Evolutionary conservation across 768 basidiomycete species (phyloP).

Genomic region (Mycena galopus): DNA sequence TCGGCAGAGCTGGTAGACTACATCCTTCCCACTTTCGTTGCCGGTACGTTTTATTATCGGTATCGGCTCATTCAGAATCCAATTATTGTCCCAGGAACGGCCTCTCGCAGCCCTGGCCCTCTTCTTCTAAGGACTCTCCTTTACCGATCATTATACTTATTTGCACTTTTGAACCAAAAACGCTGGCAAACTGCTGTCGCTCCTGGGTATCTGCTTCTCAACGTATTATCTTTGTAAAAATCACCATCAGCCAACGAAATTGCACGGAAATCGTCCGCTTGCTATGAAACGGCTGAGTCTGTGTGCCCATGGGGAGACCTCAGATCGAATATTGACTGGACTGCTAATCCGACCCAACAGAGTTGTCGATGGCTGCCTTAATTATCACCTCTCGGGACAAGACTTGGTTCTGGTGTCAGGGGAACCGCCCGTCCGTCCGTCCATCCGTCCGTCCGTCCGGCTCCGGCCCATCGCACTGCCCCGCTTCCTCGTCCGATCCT

Average conservation of each 20-base stretch:
- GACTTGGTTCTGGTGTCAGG: slow-evolving; percentile 28
- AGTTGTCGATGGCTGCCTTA: slow-evolving; percentile 33
- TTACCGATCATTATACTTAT: slow-evolving; percentile 19
- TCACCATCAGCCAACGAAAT: slow-evolving; percentile 27
- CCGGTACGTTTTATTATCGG: background rate
- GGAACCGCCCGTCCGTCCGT: too few species aligned
- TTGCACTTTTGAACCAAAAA: slow-evolving; percentile 11
- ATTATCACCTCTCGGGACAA: slow-evolving; percentile 26
- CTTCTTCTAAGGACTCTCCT: too few species aligned
- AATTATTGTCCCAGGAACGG: background rate
- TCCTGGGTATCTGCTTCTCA: slow-evolving; percentile 25
- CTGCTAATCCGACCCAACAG: background rate
- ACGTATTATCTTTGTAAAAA: slow-evolving; percentile 22
- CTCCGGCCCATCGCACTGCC: too few species aligned
- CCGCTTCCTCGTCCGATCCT: too few species aligned
- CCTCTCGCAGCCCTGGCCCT: background rate
- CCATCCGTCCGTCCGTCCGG: too few species aligned
- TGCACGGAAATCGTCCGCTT: slow-evolving; percentile 14
- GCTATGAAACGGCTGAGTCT: too few species aligned
- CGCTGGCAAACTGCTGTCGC: slow-evolving; percentile 26
- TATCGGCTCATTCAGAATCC: too few species aligned
- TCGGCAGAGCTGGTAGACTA: too few species aligned
- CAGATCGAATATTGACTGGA: slow-evolving; percentile 7
- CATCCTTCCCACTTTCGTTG: background rate
- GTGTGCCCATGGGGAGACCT: slow-evolving; percentile 28